A percentile compares a stretch with the other conserved stretches of the same genome.
Conservation (phyloP, 2,329 filamentous ascomycete genomes). For the Tolypocladium guangdongense region DNA sequence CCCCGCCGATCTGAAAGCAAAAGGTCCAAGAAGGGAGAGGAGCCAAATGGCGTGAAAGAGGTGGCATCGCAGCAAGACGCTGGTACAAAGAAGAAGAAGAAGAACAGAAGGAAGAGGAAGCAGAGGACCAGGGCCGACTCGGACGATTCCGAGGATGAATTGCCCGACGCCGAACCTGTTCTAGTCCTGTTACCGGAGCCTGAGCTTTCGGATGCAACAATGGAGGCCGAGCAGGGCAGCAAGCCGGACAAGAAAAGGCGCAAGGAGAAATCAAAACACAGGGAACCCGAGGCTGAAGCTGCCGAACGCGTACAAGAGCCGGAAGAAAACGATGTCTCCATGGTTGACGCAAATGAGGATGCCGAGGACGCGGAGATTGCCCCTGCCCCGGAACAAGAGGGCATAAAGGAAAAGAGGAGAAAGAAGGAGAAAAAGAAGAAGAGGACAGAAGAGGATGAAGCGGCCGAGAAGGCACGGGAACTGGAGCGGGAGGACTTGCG, state of each 20-base stretch:
- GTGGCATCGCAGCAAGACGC: conserved; percentile 2
- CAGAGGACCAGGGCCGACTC: conserved; percentile 17
- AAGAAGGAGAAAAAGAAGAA: conserved; percentile 8
- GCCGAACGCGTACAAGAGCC: background rate
- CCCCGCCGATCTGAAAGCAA: conserved; percentile 20
- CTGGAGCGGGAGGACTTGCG: conserved; percentile 20
- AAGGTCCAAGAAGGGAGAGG: conserved; percentile 17
- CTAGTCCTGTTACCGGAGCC: conserved; percentile 6
- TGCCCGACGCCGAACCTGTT: background rate
- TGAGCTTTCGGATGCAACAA: background rate
- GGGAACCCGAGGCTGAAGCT: background rate
- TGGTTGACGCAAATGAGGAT: conserved; percentile 1
- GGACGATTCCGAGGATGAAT: conserved; percentile 8
- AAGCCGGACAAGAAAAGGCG: background rate
- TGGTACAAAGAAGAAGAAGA: conserved; percentile 9
- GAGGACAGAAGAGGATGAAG: conserved; percentile 16
- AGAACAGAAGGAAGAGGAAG: conserved; percentile 25
- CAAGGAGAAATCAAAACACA: background rate
- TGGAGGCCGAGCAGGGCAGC: background rate
- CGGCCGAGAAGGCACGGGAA: conserved; percentile 11
- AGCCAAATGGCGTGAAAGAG: conserved; percentile 1
- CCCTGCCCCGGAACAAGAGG: background rate
- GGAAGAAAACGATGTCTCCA: background rate
- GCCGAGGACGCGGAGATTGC: background rate
- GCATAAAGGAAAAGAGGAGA: conserved; percentile 3